Percentiles rank a stretch among this genome's conserved stretches.
Conservation (phyloP, 352 stramenopile genomes). For the Phytophthora capsici region DNA sequence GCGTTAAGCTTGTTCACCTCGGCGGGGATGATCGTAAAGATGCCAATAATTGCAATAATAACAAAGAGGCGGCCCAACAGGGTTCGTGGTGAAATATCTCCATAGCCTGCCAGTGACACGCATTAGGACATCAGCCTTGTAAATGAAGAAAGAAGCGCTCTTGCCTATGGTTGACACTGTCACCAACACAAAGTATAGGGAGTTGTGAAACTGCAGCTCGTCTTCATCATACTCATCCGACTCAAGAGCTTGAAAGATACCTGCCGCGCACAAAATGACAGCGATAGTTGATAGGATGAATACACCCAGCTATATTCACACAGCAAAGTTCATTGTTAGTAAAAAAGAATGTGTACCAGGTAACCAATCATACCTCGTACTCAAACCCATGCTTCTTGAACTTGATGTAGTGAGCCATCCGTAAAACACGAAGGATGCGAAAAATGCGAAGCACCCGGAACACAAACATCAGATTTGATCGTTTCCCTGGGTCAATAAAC, state of each 20-base stretch:
- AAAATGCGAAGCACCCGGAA: slow-evolving; percentile 77
- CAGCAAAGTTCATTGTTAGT: background rate
- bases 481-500: slow-evolving; percentile 54
- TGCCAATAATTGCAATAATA: slow-evolving; percentile 68
- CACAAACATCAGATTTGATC: slow-evolving; percentile 64
- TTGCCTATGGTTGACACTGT: slow-evolving; percentile 75
- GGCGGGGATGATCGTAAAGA: slow-evolving; percentile 71
- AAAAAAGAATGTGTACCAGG: background rate
- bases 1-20: slow-evolving; percentile 68
- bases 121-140: background rate
- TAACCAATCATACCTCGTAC: slow-evolving; percentile 56
- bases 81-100: slow-evolving; percentile 63
- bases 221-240: slow-evolving; percentile 42
- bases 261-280: slow-evolving; percentile 67
- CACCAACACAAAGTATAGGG: slow-evolving; percentile 80
- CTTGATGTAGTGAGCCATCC: slow-evolving; percentile 60
- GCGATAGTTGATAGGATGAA: slow-evolving; percentile 73
- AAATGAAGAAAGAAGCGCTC: background rate
- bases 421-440: slow-evolving; percentile 62
- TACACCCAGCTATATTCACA: slow-evolving; percentile 48
- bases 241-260: slow-evolving; percentile 73
- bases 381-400: slow-evolving; percentile 77
- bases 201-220: slow-evolving; percentile 61
- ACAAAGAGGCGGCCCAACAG: slow-evolving; percentile 69
- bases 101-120: slow-evolving; percentile 48